phyloP scores from a whole-genome alignment of 2,329 filamentous ascomycete genomes.

The Ophioceras dolichostomum region DNA sequence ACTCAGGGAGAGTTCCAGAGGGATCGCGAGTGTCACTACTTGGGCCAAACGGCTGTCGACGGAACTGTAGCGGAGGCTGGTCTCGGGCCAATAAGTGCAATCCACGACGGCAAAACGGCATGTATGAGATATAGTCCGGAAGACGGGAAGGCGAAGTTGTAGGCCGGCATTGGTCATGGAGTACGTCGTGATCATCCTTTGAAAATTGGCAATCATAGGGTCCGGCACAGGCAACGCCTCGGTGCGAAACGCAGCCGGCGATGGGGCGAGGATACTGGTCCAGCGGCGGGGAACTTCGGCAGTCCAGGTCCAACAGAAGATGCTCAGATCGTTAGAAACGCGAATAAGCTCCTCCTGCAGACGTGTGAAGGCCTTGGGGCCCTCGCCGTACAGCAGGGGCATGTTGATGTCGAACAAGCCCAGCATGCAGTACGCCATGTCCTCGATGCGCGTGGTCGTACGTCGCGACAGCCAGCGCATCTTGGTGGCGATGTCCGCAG shows the following conservation, averaged over 20 bases:
- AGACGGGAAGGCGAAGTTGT: no score
- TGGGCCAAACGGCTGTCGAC: no score
- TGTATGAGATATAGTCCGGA: no score
- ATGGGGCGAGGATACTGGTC: neutral
- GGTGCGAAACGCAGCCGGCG: neutral
- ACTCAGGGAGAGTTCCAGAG: no score
- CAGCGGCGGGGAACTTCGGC: neutral
- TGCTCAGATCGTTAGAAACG: slow-evolving; percentile 12
- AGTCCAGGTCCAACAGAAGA: slow-evolving; percentile 13
- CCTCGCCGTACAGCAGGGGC: slow-evolving; percentile 16
- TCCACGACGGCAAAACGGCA: no score
- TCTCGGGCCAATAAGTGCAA: no score
- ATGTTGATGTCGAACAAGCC: slow-evolving; percentile 16
- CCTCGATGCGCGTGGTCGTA: slow-evolving; percentile 11
- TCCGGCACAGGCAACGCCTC: no score
- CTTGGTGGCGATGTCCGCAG: slow-evolving; percentile 1
- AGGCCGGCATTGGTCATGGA: neutral
- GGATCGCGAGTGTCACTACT: no score
- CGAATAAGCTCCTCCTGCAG: slow-evolving; percentile 16
- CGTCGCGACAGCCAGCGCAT: slow-evolving; percentile 15
- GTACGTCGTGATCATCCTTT: neutral
- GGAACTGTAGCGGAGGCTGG: no score
- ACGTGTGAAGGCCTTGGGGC: slow-evolving; percentile 10
- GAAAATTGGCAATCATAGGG: no score
- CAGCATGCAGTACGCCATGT: slow-evolving; percentile 15